Conservation (phyloP, 768 basidiomycete genomes). For the Pulveroboletus sp. region DNA sequence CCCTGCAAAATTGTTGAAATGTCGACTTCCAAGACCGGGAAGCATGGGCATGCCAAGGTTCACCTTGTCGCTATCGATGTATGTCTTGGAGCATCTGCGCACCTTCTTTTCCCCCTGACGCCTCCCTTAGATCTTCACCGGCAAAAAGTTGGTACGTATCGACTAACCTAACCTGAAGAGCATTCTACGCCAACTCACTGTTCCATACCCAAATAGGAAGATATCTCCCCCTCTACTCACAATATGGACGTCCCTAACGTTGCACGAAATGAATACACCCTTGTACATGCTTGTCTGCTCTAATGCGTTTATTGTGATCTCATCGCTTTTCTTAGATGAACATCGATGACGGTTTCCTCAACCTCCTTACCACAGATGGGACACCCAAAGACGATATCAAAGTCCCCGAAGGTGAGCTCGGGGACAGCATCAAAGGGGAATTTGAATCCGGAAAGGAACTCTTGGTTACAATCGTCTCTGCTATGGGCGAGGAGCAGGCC, state of each 20-base stretch:
- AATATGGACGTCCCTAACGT: conserved; percentile 99
- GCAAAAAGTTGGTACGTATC: conserved; percentile 81
- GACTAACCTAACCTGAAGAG: background rate
- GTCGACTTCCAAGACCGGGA: conserved; percentile 99
- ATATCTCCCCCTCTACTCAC: conserved; percentile 95
- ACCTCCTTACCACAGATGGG: conserved; percentile 85
- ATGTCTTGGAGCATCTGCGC: conserved; percentile 31
- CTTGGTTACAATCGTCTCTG: conserved; percentile 76
- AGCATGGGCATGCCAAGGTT: conserved; percentile 99
- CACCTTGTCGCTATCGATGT: conserved; percentile 97
- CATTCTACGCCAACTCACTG: background rate
- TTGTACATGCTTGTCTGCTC: conserved; percentile 45
- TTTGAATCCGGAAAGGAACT: conserved; percentile 90
- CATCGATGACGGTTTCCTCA: conserved; percentile 93
- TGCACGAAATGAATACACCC: conserved; percentile 80
- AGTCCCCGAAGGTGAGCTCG: conserved; percentile 82
- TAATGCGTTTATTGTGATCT: background rate
- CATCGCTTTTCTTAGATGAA: conserved; percentile 49
- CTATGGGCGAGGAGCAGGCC: conserved; percentile 93
- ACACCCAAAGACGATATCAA: conserved; percentile 88
- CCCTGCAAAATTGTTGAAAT: conserved; percentile 99
- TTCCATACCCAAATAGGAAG: conserved; percentile 53
- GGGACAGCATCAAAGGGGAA: conserved; percentile 56
- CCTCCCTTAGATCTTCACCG: conserved; percentile 84
- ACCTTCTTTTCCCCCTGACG: conserved; percentile 4